A percentile compares a stretch with the other conserved stretches of the same genome.
phyloP scores from a whole-genome alignment of 129 eudicot species.

The Tagetes erecta region DNA sequence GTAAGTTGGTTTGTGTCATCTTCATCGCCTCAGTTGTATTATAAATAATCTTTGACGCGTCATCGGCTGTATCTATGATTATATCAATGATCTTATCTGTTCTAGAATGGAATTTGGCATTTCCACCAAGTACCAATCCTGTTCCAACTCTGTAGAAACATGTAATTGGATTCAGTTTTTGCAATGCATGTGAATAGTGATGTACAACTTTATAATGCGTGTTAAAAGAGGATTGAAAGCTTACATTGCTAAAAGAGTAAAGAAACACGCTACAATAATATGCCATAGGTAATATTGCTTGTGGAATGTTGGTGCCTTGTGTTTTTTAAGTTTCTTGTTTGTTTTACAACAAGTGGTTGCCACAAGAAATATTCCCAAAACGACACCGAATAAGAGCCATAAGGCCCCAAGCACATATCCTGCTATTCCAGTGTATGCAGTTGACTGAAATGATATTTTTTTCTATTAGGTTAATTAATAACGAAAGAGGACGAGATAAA shows the following conservation, averaged over 20 bases:
- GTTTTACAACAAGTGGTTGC: slow-evolving; percentile 44
- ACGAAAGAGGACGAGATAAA: too few species aligned
- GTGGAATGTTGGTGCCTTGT: slow-evolving; percentile 42
- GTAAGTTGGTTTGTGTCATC: slow-evolving; percentile 46
- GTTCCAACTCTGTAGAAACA: slow-evolving; percentile 52
- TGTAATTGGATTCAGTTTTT: neutral
- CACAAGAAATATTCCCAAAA: slow-evolving; percentile 47
- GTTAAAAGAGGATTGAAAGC: slow-evolving; percentile 18
- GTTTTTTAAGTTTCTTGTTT: slow-evolving; percentile 39
- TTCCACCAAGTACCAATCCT: slow-evolving; percentile 78
- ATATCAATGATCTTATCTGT: slow-evolving; percentile 64
- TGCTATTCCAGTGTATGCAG: slow-evolving; percentile 66
- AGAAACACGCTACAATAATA: slow-evolving; percentile 44
- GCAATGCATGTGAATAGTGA: neutral
- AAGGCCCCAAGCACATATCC: slow-evolving; percentile 67
- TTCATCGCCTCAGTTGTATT: slow-evolving; percentile 81
- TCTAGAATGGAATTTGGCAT: slow-evolving; percentile 64
- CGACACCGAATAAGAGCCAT: slow-evolving; percentile 71
- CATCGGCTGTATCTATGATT: slow-evolving; percentile 74
- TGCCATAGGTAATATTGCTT: slow-evolving; percentile 57
- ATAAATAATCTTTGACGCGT: slow-evolving; percentile 66
- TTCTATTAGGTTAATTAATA: too few species aligned
- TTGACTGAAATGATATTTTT: slow-evolving; percentile 58
- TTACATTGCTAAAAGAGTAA: slow-evolving; percentile 72
- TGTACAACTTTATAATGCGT: slow-evolving; percentile 9